phyloP scores from a whole-genome alignment of 2,329 filamentous ascomycete species.

The Arachnopeziza araneosa region DNA sequence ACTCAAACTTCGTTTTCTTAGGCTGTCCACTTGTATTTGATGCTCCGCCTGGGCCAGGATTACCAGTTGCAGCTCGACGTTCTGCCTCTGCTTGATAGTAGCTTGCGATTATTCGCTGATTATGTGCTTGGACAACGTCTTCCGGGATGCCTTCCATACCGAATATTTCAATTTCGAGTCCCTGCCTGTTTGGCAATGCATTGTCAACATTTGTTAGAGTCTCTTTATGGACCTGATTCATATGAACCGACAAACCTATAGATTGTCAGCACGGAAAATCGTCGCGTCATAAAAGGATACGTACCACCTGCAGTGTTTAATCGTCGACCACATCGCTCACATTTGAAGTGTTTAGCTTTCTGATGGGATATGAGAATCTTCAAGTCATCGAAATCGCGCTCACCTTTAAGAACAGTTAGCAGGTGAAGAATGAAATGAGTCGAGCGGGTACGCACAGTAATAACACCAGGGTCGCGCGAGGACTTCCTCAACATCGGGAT shows the following conservation, averaged over 20 bases:
- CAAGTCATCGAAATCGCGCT: constrained; percentile 95
- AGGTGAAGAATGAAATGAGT: not conserved
- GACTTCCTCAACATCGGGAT: constrained; percentile 83
- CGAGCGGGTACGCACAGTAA: constrained; percentile 60
- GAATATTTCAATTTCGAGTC: constrained; percentile 91
- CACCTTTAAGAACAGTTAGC: constrained; percentile 43
- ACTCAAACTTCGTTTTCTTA: constrained; percentile 70
- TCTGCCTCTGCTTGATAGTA: constrained; percentile 84
- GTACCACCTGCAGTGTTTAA: constrained; percentile 91
- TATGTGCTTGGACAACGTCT: constrained; percentile 76
- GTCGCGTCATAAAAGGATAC: constrained; percentile 23
- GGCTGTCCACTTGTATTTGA: constrained; percentile 56
- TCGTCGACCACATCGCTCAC: constrained; percentile 79
- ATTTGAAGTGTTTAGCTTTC: constrained; percentile 99
- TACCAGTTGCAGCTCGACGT: constrained; percentile 74
- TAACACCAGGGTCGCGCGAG: constrained; percentile 92
- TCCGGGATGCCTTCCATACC: constrained; percentile 96
- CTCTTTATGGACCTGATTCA: constrained; percentile 99
- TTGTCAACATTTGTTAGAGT: constrained; percentile 84
- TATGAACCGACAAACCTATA: constrained; percentile 84
- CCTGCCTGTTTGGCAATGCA: constrained; percentile 78
- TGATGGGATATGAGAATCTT: constrained; percentile 97
- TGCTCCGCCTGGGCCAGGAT: constrained; percentile 61
- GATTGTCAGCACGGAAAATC: constrained; percentile 6
- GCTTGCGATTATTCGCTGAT: constrained; percentile 77